These are phyloP conservation scores for Orobanche coerulescens DNA, from an alignment of 257 asterid genomes.

Conservation along the genomic window DNA sequence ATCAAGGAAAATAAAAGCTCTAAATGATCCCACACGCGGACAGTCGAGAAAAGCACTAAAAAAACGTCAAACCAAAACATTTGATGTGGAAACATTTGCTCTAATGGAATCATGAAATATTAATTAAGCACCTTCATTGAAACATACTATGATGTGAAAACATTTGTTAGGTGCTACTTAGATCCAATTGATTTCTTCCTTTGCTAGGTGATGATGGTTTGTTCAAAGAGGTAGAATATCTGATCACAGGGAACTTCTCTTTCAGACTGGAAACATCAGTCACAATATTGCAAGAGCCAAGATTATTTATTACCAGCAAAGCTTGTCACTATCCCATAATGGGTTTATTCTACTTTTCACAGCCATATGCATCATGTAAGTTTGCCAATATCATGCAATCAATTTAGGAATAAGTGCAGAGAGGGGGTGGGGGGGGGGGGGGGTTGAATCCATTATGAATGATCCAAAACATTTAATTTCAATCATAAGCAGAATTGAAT, in stretches of 20 bases:
- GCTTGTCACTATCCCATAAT: conserved; percentile 31
- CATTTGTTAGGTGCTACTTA: conserved; percentile 14
- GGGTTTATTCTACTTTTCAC: conserved; percentile 20
- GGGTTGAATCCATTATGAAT: conserved; percentile 18
- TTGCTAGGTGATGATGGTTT: too few relatives aligned
- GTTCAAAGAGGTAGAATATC: not conserved
- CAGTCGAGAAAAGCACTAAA: too few relatives aligned
- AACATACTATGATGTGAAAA: not conserved
- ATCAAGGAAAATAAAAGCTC: too few relatives aligned
- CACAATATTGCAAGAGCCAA: not conserved
- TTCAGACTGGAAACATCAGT: conserved; percentile 15
- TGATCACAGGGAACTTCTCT: not conserved
- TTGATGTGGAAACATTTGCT: too few relatives aligned
- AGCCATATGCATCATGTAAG: conserved; percentile 20
- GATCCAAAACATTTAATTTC: conserved; percentile 30
- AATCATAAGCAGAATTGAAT: conserved; percentile 22
- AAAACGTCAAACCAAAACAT: too few relatives aligned
- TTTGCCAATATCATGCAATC: conserved; percentile 34
- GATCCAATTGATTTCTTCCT: conserved; percentile 8
- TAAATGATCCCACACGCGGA: too few relatives aligned
- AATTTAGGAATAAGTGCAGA: conserved; percentile 36
- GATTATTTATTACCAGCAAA: not conserved
- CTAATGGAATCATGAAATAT: too few relatives aligned
- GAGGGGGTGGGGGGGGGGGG: not conserved
- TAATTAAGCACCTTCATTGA: too few relatives aligned